These are phyloP conservation scores for Asterochloris erici DNA, from an alignment of 139 green algal species.

Conservation along the genomic window DNA sequence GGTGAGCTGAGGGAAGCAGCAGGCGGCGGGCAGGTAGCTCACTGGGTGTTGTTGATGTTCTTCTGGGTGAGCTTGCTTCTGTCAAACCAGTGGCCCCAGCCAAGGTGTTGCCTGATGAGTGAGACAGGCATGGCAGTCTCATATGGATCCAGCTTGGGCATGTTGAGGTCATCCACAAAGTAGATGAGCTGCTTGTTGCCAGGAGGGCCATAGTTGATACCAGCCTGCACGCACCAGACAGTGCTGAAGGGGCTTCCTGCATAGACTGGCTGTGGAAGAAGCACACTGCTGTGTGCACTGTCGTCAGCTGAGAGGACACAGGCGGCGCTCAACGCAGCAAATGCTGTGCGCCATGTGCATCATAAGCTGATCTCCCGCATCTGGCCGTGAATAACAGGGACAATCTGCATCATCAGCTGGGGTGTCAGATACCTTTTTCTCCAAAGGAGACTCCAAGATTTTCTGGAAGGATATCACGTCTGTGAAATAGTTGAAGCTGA, in stretches of 20 bases:
- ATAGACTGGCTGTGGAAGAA: too few relatives aligned
- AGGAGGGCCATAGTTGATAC: conserved; percentile 80
- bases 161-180: conserved; percentile 91
- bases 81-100: conserved; percentile 91
- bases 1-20: too few relatives aligned
- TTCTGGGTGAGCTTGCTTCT: conserved; percentile 84
- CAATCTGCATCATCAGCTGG: too few relatives aligned
- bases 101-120: conserved; percentile 86
- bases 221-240: conserved; percentile 26
- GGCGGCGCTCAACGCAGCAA: too few relatives aligned
- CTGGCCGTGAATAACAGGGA: too few relatives aligned
- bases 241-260: too few relatives aligned
- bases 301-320: too few relatives aligned
- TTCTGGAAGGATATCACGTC: conserved; percentile 61
- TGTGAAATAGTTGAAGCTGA: conserved; percentile 91
- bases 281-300: too few relatives aligned
- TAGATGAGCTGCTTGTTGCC: conserved; percentile 86
- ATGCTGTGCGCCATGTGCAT: too few relatives aligned
- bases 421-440: conserved; percentile 73
- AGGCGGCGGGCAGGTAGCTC: conserved; percentile 20
- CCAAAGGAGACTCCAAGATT: conserved; percentile 78
- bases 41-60: conserved; percentile 88
- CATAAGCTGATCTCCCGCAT: too few relatives aligned
- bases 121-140: conserved; percentile 91
- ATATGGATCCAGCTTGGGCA: conserved; percentile 86